A percentile compares a stretch with the other conserved stretches of the same genome.
These are phyloP conservation scores for Pythium phragmitis DNA, from an alignment of 352 stramenopile species.

Conservation along the genomic window DNA sequence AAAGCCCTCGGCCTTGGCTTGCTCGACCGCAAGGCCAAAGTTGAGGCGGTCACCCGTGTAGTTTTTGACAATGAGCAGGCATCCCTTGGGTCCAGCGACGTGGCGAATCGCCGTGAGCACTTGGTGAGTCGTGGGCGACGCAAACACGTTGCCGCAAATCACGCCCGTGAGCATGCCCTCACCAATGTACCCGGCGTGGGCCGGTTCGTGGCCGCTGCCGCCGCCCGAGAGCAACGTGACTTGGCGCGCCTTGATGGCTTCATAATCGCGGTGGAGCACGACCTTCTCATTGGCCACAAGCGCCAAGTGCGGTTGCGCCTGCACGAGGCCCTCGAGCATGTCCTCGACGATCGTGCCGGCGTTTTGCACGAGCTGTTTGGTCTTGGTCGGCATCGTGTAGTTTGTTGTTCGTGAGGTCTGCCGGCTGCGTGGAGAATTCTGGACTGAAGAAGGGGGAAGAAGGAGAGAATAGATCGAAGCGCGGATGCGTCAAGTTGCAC, in stretches of 20 bases:
- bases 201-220: slow-evolving; percentile 92
- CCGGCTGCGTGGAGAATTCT: background rate
- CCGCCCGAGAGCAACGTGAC: slow-evolving; percentile 79
- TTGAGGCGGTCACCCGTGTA: slow-evolving; percentile 99
- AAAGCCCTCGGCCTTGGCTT: slow-evolving; percentile 91
- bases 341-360: slow-evolving; percentile 57
- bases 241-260: slow-evolving; percentile 56
- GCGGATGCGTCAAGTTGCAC: slow-evolving; percentile 18
- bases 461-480: background rate
- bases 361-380: slow-evolving; percentile 54
- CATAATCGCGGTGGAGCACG: slow-evolving; percentile 73
- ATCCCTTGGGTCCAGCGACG: slow-evolving; percentile 75
- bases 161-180: slow-evolving; percentile 95
- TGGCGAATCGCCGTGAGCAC: slow-evolving; percentile 95
- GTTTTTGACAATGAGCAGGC: slow-evolving; percentile 98
- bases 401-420: background rate
- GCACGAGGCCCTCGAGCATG: slow-evolving; percentile 77
- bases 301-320: slow-evolving; percentile 63
- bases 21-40: slow-evolving; percentile 97
- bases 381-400: slow-evolving; percentile 8
- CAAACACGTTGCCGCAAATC: slow-evolving; percentile 97
- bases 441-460: background rate
- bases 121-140: slow-evolving; percentile 91
- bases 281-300: slow-evolving; percentile 62
- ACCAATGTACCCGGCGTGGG: slow-evolving; percentile 96